Base-by-base conservation (phyloP, 106 monocot species). In the Dioscorea dumetorum region DNA sequence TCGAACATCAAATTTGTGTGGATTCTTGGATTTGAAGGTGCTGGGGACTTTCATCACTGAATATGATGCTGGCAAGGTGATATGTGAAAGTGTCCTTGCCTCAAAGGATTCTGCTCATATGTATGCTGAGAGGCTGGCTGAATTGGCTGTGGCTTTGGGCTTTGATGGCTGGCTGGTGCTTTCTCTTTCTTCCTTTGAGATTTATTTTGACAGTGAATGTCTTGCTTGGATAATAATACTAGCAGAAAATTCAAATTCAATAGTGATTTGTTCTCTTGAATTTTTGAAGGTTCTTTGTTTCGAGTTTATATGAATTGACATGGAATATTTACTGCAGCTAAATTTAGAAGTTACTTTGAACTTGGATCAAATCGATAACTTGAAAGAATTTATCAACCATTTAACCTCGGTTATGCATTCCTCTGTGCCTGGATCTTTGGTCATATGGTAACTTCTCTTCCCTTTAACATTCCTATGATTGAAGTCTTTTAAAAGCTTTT, bases 141-240 rank as follows among this genome's bases (percentile, higher is more conserved):
- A 97, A 70, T 67, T 97, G 41, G 86, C 95, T 69, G 41, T 23
- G 24, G 54, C 62, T 34, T 82, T 97, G 73, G 88, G 91, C 10
- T 97, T 97, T 70, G 95, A 97, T 77, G 95, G 95, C 13, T 97
- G 97, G 97, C 97, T 97, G 79, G 97, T 97, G 80, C 81, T 69
- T 62, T 64, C 13, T 54, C 19, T 54, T 54, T 54, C 19, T 54
- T 15, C 19, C 15, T 5, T 16, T 54, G 0, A 15, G 54, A 54
- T 54, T 54, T 54, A 16, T 67, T 67, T 22, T 67, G 22, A 19
- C 24, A 22, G 67, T 52, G 2, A 13, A 58, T 34, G 34, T 28
- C 33, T 48, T 63, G 57, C 0, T n/a, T n/a, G n/a, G n/a, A n/a
- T n/a, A n/a, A n/a, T n/a, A n/a, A 41, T 41, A 41, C 10, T 41